Evolutionary conservation across 2,329 filamentous ascomycete genomes (phyloP).

Genomic region (Tolypocladium inflatum): DNA sequence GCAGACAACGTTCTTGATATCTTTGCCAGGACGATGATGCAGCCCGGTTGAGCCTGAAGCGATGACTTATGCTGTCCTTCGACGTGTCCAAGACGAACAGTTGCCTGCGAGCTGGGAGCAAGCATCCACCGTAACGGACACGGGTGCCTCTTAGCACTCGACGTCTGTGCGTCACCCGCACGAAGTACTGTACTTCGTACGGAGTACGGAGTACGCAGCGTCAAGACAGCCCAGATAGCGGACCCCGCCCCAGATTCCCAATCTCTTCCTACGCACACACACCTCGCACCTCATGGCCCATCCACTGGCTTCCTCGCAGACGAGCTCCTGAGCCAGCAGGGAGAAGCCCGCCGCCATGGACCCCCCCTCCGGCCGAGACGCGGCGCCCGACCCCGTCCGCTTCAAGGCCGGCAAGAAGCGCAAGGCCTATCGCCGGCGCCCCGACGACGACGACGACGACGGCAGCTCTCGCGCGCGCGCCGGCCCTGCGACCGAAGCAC

Average conservation of each 20-base stretch:
- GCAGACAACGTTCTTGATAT: too few relatives aligned
- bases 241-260: not conserved
- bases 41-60: too few relatives aligned
- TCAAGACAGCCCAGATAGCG: too few relatives aligned
- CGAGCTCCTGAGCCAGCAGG: not conserved
- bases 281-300: not conserved
- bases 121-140: too few relatives aligned
- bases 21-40: too few relatives aligned
- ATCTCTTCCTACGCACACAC: not conserved
- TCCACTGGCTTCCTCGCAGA: not conserved
- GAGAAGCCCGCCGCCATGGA: slow-evolving; percentile 10
- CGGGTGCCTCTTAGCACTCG: too few relatives aligned
- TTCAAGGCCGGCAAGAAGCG: slow-evolving; percentile 52
- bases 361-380: not conserved
- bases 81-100: too few relatives aligned
- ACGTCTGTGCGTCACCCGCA: too few relatives aligned
- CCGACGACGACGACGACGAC: slow-evolving; percentile 16
- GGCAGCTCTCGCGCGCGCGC: not conserved
- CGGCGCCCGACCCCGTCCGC: slow-evolving; percentile 23
- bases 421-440: slow-evolving; percentile 47
- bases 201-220: too few relatives aligned
- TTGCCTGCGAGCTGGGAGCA: too few relatives aligned
- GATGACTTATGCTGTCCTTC: too few relatives aligned
- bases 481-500: not conserved
- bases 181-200: too few relatives aligned